A percentile compares a stretch with the other conserved stretches of the same genome.
Conservation (phyloP, 2,329 filamentous ascomycete genomes). For the Aspergillus vadensis region DNA sequence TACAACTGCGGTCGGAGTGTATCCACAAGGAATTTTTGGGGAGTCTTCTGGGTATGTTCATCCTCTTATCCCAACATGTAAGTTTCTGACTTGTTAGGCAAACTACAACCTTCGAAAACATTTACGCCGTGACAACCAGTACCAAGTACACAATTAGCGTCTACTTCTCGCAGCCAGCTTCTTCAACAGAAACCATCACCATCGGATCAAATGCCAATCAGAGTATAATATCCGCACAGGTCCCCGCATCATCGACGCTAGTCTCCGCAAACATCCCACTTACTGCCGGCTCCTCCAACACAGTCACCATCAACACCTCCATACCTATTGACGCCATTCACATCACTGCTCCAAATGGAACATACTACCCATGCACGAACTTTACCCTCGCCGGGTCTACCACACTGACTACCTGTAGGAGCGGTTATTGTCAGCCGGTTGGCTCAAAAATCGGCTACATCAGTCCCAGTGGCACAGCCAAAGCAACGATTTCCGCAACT, state of each 20-base stretch:
- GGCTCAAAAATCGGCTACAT: conserved; percentile 49
- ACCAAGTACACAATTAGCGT: conserved; percentile 26
- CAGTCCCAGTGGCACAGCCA: conserved; percentile 31
- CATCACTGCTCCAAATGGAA: conserved; percentile 25
- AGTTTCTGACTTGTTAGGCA: conserved; percentile 2
- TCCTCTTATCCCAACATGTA: background rate
- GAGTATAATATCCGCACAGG: background rate
- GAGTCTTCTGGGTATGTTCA: conserved; percentile 19
- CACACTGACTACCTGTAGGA: conserved; percentile 37
- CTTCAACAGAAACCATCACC: conserved; percentile 1
- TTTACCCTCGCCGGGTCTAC: conserved; percentile 44
- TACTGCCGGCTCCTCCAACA: conserved; percentile 28
- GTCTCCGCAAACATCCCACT: conserved; percentile 23
- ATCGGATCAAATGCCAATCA: conserved; percentile 12
- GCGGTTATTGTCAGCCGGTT: conserved; percentile 46
- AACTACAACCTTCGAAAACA: conserved; percentile 17
- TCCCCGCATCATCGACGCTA: conserved; percentile 12
- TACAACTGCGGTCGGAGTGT: conserved; percentile 26
- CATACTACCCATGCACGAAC: conserved; percentile 46
- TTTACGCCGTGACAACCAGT: conserved; percentile 36
- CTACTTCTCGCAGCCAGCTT: conserved; percentile 7
- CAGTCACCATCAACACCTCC: conserved; percentile 25
- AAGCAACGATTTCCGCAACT: conserved; percentile 39
- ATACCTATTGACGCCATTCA: conserved; percentile 23
- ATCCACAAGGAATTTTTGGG: conserved; percentile 23